A percentile compares a stretch with the other conserved stretches of the same genome.
Conservation (phyloP, 495 filamentous ascomycete species). For the Parmelia sp. region DNA sequence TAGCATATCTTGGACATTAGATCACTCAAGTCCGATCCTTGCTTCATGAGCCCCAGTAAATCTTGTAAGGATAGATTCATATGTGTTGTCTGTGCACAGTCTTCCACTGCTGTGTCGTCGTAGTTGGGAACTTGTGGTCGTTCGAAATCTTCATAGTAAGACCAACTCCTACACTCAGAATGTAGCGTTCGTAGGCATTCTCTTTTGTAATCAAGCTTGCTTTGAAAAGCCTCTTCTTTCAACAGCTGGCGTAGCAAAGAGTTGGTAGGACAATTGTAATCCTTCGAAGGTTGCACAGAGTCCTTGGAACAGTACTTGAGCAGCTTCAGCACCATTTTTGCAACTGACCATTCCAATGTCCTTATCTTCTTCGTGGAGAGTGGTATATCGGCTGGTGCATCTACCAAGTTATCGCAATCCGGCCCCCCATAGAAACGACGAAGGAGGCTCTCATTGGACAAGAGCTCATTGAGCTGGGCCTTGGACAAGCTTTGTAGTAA, state of each 20-base stretch:
- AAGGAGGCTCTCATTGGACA: conserved; percentile 10
- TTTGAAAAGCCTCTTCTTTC: background rate
- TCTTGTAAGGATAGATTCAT: conserved; percentile 15
- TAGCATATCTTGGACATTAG: conserved; percentile 57
- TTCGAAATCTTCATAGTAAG: conserved; percentile 9
- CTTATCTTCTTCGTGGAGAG: conserved; percentile 21
- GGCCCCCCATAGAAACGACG: conserved; percentile 19
- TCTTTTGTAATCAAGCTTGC: background rate
- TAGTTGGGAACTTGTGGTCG: conserved; percentile 21
- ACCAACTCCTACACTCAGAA: background rate
- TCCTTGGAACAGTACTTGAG: conserved; percentile 12
- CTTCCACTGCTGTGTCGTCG: conserved; percentile 1
- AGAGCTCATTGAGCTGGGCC: conserved; percentile 14
- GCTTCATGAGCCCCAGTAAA: conserved; percentile 5
- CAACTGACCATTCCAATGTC: conserved; percentile 27
- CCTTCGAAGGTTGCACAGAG: background rate
- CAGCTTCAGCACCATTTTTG: conserved; percentile 18
- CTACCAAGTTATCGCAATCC: conserved; percentile 4
- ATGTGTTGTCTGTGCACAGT: background rate
- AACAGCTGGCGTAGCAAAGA: background rate
- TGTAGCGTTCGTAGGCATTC: conserved; percentile 9
- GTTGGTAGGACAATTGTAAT: background rate
- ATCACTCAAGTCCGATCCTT: background rate
- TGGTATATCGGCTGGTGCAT: background rate
- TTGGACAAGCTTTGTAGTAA: conserved; percentile 20